phyloP scores from a whole-genome alignment of 306 rosid genomes.

The Quercus robur region DNA sequence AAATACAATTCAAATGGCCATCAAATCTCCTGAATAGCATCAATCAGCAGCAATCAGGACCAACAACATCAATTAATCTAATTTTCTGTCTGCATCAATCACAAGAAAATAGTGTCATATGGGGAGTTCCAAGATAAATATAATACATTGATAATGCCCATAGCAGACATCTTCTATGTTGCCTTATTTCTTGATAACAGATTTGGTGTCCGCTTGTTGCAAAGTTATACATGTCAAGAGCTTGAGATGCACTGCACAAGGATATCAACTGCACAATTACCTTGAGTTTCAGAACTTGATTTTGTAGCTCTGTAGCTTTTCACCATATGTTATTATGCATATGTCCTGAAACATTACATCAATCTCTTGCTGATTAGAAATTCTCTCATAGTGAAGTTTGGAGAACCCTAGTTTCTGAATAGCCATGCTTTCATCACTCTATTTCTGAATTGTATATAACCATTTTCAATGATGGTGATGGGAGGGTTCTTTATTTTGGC shows the following conservation, averaged over 20 bases:
- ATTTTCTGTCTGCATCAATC: not conserved
- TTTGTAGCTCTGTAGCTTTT: not conserved
- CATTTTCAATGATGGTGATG: not conserved
- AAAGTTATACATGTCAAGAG: not conserved
- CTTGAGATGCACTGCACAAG: not conserved
- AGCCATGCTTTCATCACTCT: not conserved
- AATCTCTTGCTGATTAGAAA: not conserved
- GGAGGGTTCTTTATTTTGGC: not conserved
- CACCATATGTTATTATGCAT: not conserved
- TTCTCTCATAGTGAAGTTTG: not conserved
- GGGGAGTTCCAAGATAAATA: not conserved
- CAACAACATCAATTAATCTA: too few relatives aligned
- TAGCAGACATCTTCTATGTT: not conserved
- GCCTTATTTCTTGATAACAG: not conserved
- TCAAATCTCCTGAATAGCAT: too few relatives aligned
- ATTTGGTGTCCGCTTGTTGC: not conserved
- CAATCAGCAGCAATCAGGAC: too few relatives aligned
- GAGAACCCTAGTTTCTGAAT: not conserved
- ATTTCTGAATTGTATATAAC: not conserved
- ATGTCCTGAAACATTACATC: not conserved
- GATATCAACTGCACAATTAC: not conserved
- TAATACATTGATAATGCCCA: not conserved
- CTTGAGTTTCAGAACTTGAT: not conserved
- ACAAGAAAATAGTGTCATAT: not conserved
- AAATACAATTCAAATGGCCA: too few relatives aligned